Evolutionary conservation across 177 flowering plant genomes (phyloP), one percentile per base, ranked within the genome.

Genomic region (Telopea speciosissima): DNA sequence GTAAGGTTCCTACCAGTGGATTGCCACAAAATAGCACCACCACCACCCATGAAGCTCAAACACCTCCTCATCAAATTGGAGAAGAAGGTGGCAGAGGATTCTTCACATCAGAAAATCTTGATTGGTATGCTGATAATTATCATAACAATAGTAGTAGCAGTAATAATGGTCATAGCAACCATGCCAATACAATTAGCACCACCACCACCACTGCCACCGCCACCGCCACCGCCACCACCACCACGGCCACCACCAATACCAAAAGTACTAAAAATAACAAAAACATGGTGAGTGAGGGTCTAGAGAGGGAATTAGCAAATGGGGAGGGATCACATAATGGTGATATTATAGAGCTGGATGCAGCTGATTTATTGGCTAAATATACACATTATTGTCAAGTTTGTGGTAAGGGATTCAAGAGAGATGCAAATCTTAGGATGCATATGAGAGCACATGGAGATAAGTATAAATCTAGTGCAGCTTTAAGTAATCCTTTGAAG

Each of bases 361-460:
- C 84, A 0, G 83, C 82, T 1, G 88, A 88, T 77, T 36, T 91
- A 6, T 63, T 88, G 63, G 91, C 93, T 0, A 85, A 86, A 74
- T 86, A 83, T 86, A 87, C 93, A 4, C 93, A 89, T 73, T 85
- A 82, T 40, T 89, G 91, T 68, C 87, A 78, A 44, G 73, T 89
- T 52, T 89, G 92, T 63, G 87, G 89, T 8, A 87, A 87, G 75
- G 88, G 90, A 25, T 89, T 87, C 83, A 89, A 86, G 83, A 60
- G 93, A 10, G 95, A 88, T 21, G 90, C 90, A 9, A 88, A 87
- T 74, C 69, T 87, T 65, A 77, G 92, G 61, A 88, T 87, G 93
- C 95, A 88, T 73, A 90, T 89, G 93, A 81, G 93, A 71, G 92
- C 89, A 13, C 90, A 85, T 64, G 92, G 90, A 0, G 90, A 90